Conservation (phyloP, 805 yeast species). For the Blastobotrys attinorum region DNA sequence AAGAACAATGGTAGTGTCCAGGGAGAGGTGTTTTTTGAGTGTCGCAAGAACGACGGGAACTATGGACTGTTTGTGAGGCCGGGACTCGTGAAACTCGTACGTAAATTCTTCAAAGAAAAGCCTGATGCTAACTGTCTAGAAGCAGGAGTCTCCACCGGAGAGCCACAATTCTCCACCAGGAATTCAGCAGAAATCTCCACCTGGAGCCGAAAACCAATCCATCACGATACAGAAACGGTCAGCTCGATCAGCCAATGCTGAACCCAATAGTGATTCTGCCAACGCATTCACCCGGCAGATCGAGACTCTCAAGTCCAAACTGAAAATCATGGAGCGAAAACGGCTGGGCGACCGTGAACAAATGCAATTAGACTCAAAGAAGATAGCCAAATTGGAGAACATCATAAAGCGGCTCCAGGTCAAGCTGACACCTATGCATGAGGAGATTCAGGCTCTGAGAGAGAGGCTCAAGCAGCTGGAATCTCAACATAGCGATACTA, state of each 20-base stretch:
- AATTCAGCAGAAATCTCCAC: too few species aligned
- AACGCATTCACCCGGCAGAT: slow-evolving; percentile 13
- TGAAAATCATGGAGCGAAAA: slow-evolving; percentile 19
- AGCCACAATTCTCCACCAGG: too few species aligned
- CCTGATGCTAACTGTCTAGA: too few species aligned
- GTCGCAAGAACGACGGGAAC: slow-evolving; percentile 19
- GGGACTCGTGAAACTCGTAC: slow-evolving; percentile 38
- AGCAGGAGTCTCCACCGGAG: too few species aligned
- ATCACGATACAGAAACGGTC: too few species aligned
- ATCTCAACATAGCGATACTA: slow-evolving; percentile 12
- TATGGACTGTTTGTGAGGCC: slow-evolving; percentile 81
- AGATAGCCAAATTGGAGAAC: slow-evolving; percentile 20
- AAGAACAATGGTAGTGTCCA: slow-evolving; percentile 73
- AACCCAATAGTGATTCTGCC: not conserved
- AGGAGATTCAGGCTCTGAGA: slow-evolving; percentile 21
- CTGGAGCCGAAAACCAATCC: too few species aligned
- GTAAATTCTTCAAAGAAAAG: too few species aligned
- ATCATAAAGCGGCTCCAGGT: slow-evolving; percentile 24
- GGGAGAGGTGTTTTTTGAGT: slow-evolving; percentile 48
- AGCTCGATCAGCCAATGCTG: too few species aligned
- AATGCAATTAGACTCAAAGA: slow-evolving; percentile 18
- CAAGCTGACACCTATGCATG: slow-evolving; percentile 25
- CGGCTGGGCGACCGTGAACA: slow-evolving; percentile 22
- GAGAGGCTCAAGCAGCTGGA: slow-evolving; percentile 14
- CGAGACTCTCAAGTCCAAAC: slow-evolving; percentile 19